Conservation (phyloP, 2,329 filamentous ascomycete genomes). For the Cercospora sp. region DNA sequence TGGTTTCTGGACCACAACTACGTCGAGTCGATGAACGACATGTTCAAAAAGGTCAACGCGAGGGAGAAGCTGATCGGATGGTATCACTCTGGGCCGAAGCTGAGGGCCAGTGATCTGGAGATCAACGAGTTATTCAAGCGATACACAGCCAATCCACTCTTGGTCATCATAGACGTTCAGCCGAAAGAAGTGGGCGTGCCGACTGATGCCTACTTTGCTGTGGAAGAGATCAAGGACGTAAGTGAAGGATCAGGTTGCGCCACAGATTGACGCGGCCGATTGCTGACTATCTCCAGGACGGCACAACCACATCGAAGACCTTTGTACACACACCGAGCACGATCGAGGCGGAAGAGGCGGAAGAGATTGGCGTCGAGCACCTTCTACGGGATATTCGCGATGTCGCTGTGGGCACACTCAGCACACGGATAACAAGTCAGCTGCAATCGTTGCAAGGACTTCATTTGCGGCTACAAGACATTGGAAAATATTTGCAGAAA, state of each 20-base stretch:
- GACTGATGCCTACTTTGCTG: constrained; percentile 97
- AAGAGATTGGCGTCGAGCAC: constrained; percentile 98
- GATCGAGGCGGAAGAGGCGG: constrained; percentile 97
- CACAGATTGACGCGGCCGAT: not conserved
- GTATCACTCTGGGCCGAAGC: constrained; percentile 98
- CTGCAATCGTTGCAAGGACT: constrained; percentile 95
- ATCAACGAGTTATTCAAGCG: constrained; percentile 99
- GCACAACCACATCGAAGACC: constrained; percentile 92
- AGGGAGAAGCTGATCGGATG: constrained; percentile 98
- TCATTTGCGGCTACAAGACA: constrained; percentile 90
- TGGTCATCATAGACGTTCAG: constrained; percentile 98
- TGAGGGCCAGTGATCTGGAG: constrained; percentile 93
- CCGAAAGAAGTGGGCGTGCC: constrained; percentile 97
- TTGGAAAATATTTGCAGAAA: constrained; percentile 92
- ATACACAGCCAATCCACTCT: constrained; percentile 92
- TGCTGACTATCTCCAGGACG: constrained; percentile 64
- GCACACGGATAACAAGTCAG: constrained; percentile 95
- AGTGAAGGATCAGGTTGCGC: too few species aligned
- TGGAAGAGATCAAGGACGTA: constrained; percentile 99
- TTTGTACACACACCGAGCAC: constrained; percentile 98
- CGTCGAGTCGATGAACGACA: constrained; percentile 98
- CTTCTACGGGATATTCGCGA: constrained; percentile 96
- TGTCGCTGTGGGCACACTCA: constrained; percentile 93
- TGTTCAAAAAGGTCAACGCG: constrained; percentile 99
- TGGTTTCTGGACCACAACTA: constrained; percentile 99